Evolutionary conservation across 2,329 filamentous ascomycete species (phyloP).

Genomic region (Trichoderma sp.): DNA sequence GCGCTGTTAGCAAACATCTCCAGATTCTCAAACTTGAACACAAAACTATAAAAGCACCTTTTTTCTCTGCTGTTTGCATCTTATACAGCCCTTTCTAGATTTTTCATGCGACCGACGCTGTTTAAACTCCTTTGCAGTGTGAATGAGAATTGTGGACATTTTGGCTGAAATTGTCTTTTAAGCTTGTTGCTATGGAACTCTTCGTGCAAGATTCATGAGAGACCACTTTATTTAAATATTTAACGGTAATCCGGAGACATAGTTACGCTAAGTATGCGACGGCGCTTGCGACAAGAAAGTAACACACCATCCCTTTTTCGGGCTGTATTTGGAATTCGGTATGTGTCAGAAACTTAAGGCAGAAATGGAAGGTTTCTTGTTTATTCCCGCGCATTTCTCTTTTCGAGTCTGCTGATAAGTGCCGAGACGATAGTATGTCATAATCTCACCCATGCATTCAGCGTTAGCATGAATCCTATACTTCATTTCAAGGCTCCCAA

Average conservation of each 20-base stretch:
- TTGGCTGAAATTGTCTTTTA: background rate
- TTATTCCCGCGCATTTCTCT: background rate
- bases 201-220: background rate
- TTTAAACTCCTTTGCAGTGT: background rate
- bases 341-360: background rate
- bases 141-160: background rate
- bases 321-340: background rate
- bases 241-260: background rate
- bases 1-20: background rate
- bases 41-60: background rate
- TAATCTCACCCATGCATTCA: background rate
- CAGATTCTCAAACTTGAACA: background rate
- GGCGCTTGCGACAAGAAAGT: background rate
- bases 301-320: background rate
- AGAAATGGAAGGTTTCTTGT: background rate
- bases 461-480: background rate
- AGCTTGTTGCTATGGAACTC: background rate
- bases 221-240: background rate
- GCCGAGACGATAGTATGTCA: background rate
- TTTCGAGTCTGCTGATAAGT: background rate
- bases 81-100: constrained; percentile 1
- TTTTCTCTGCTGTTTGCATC: constrained; percentile 11
- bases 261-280: background rate
- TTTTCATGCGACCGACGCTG: constrained; percentile 13
- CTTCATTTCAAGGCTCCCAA: background rate